These are phyloP conservation scores for Flaveria floridana DNA, from an alignment of 140 eudicot genomes.

Conservation along the genomic window DNA sequence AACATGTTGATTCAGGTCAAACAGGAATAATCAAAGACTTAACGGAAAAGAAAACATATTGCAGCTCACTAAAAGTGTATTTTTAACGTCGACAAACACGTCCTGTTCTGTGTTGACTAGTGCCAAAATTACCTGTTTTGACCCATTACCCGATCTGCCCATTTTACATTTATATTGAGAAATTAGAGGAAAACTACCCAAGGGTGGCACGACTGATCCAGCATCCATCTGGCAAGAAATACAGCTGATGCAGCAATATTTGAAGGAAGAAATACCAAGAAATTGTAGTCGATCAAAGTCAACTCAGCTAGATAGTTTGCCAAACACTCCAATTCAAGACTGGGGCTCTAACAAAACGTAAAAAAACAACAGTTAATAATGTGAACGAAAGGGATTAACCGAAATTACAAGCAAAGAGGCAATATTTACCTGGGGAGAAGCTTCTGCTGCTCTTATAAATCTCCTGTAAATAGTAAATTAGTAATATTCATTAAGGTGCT, in stretches of 20 bases:
- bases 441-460: constrained; percentile 66
- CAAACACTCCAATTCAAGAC: constrained; percentile 60
- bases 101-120: neutral
- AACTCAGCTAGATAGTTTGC: constrained; percentile 72
- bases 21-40: neutral
- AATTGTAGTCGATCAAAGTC: constrained; percentile 57
- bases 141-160: neutral
- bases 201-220: constrained; percentile 65
- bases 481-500: constrained; percentile 9
- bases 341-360: constrained; percentile 37
- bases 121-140: neutral
- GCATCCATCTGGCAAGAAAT: constrained; percentile 74
- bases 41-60: neutral
- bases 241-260: constrained; percentile 75
- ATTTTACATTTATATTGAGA: neutral
- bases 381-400: constrained; percentile 24
- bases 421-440: constrained; percentile 46
- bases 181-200: constrained; percentile 50
- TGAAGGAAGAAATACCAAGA: constrained; percentile 69
- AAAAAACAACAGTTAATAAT: constrained; percentile 15
- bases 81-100: too few species aligned
- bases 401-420: neutral
- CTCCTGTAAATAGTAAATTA: constrained; percentile 45
- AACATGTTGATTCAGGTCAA: neutral
- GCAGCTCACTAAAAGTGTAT: too few species aligned